These are phyloP conservation scores for Xylaria telfairii DNA, from an alignment of 495 filamentous ascomycete genomes.

Conservation along the genomic window DNA sequence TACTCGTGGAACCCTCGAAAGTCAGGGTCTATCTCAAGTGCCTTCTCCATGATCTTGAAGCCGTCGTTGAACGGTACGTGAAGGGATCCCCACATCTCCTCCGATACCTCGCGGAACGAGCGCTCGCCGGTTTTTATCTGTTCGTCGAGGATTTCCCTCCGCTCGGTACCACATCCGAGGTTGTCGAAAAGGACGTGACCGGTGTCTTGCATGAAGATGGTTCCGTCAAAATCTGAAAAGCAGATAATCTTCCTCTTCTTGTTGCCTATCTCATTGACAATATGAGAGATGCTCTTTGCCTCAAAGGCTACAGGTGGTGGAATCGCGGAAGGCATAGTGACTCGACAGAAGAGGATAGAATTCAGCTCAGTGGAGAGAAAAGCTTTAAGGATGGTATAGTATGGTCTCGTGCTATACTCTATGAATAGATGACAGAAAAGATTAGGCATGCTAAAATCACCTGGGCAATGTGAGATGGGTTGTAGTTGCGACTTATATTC, in stretches of 20 bases:
- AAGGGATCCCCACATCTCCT: constrained; percentile 78
- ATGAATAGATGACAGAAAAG: not conserved
- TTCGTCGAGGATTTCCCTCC: constrained; percentile 64
- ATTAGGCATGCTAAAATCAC: not conserved
- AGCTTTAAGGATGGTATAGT: not conserved
- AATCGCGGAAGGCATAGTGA: constrained; percentile 45
- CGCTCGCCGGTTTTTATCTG: constrained; percentile 72
- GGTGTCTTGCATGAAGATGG: constrained; percentile 81
- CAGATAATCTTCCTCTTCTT: constrained; percentile 59
- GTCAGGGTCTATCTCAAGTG: constrained; percentile 68
- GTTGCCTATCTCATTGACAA: constrained; percentile 27
- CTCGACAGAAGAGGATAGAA: too few species aligned
- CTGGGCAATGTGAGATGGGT: not conserved
- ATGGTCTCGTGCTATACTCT: not conserved
- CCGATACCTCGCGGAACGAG: constrained; percentile 75
- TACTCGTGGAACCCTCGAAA: constrained; percentile 72
- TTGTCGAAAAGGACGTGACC: constrained; percentile 75
- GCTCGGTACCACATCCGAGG: constrained; percentile 66
- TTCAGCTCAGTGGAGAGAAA: not conserved
- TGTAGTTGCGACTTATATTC: not conserved
- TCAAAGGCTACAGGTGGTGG: constrained; percentile 28
- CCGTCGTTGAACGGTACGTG: constrained; percentile 75
- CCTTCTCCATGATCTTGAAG: constrained; percentile 70
- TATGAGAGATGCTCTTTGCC: constrained; percentile 18
- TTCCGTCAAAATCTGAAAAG: constrained; percentile 77